Conservation (phyloP, 2,329 filamentous ascomycete genomes). For the Trichoderma gracile region DNA sequence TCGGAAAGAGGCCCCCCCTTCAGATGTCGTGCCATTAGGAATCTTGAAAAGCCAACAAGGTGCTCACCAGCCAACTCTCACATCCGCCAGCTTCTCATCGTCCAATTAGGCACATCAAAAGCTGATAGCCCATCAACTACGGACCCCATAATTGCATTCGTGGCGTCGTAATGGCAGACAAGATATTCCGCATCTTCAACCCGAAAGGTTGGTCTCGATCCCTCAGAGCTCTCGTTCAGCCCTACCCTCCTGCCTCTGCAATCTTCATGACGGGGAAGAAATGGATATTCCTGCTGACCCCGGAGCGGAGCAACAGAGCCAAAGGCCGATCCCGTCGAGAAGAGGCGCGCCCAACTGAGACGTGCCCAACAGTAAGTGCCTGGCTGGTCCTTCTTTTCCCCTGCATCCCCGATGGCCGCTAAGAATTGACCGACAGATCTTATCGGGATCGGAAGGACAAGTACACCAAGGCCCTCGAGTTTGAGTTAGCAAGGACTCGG, state of each 20-base stretch:
- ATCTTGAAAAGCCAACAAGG: not conserved
- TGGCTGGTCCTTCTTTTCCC: not conserved
- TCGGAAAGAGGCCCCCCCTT: not conserved
- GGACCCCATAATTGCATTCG: not conserved
- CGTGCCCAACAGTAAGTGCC: slow-evolving; percentile 34
- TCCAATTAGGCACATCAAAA: not conserved
- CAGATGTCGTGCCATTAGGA: not conserved
- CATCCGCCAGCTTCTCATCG: slow-evolving; percentile 8
- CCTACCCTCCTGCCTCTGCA: not conserved
- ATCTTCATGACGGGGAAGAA: not conserved
- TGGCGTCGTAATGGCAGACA: slow-evolving; percentile 26
- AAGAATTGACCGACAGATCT: slow-evolving; percentile 27
- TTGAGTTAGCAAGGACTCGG: slow-evolving; percentile 30
- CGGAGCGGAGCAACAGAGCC: slow-evolving; percentile 25
- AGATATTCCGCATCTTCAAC: slow-evolving; percentile 41
- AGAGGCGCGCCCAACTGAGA: slow-evolving; percentile 34
- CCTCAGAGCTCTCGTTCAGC: not conserved
- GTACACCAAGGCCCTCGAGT: slow-evolving; percentile 35
- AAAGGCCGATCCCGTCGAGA: slow-evolving; percentile 33
- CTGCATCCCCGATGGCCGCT: not conserved
- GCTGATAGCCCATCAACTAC: not conserved
- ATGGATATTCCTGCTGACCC: not conserved
- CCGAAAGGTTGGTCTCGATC: slow-evolving; percentile 29
- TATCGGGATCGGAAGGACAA: slow-evolving; percentile 37
- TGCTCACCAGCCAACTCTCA: not conserved